Base-by-base conservation (phyloP, 2,329 filamentous ascomycete species). In the Delphinella strobiligena region DNA sequence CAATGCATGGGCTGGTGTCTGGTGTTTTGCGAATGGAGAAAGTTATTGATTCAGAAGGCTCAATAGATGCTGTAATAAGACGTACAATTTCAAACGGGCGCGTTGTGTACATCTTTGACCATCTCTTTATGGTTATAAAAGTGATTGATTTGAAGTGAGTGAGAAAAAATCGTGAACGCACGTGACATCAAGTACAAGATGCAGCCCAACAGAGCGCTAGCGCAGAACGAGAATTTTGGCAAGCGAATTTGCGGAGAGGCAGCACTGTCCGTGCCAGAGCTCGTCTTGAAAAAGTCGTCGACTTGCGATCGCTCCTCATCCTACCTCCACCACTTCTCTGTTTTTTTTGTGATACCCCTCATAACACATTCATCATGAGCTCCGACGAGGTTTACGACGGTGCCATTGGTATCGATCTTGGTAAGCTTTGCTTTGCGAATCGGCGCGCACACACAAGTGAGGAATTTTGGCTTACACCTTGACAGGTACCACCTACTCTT, bases 331-430 rank as follows among this genome's bases (percentile, higher is more conserved):
- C 41, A 36, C 31, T 33, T 19, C 41, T 33, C 32, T 31, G 19
- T 35, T 43, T 38, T 38, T 36, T 43, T 36, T 36, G 27, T 35
- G 35, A 39, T 27, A 27, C 8, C 36, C 36, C 34, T 35, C 37
- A 37, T 32, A 51, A 52, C 47, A 53, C 34, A 55, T 59, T 52
- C 62, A 85, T 71, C 64, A 95, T 95, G 89, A 36, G 34, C 33
- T 80, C 85, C 67, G 87, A 94, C 68, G 89, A 95, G 80, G 80
- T 93, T 60, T 98, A 96, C 69, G 91, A 98, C 67, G 91, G 91
- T 83, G 91, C 91, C 79, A 86, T 96, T 74, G 91, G 91, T 80
- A 98, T 98, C 74, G 91, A 98, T 81, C 78, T 98, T 73, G 91
- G 89, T 93, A 74, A 60, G 80, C 71, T 52, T 29, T 37, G 27